phyloP scores from a whole-genome alignment of 768 basidiomycete species.

The Jaapia argillacea region DNA sequence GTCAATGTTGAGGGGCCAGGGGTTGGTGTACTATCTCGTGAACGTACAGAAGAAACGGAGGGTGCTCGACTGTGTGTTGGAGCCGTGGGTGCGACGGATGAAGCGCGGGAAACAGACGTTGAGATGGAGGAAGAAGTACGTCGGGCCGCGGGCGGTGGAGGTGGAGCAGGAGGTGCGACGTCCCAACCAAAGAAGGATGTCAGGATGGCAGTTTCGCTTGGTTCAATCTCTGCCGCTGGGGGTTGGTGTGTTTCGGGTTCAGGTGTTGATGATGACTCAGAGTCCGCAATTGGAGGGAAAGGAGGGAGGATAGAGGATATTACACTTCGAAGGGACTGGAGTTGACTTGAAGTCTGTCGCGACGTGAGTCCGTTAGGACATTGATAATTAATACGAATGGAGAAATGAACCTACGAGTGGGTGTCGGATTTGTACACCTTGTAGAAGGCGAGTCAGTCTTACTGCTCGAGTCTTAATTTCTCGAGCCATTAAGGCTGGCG shows the following conservation, averaged over 20 bases:
- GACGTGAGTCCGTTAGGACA: neutral
- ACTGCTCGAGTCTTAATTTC: conserved; percentile 49
- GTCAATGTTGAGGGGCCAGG: neutral
- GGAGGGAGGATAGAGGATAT: conserved; percentile 5
- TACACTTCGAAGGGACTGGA: too few relatives aligned
- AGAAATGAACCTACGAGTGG: conserved; percentile 45
- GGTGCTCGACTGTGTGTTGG: neutral
- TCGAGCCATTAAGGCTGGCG: conserved; percentile 51
- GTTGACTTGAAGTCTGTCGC: too few relatives aligned
- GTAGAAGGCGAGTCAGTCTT: conserved; percentile 39
- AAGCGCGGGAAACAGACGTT: conserved; percentile 19
- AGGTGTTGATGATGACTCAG: conserved; percentile 1
- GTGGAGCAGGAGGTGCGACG: conserved; percentile 20
- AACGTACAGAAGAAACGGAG: neutral
- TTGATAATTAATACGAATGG: neutral
- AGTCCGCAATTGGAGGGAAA: conserved; percentile 4
- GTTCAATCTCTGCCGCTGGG: conserved; percentile 9
- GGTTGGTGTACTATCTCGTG: too few relatives aligned
- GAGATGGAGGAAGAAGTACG: conserved; percentile 14
- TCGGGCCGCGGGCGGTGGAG: conserved; percentile 3
- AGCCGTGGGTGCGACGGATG: neutral
- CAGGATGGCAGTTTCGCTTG: conserved; percentile 29
- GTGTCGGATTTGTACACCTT: conserved; percentile 53
- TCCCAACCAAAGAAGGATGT: conserved; percentile 42
- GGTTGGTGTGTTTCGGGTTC: neutral